Conservation (phyloP, 805 yeast genomes). For the Candida qinlingensis region DNA sequence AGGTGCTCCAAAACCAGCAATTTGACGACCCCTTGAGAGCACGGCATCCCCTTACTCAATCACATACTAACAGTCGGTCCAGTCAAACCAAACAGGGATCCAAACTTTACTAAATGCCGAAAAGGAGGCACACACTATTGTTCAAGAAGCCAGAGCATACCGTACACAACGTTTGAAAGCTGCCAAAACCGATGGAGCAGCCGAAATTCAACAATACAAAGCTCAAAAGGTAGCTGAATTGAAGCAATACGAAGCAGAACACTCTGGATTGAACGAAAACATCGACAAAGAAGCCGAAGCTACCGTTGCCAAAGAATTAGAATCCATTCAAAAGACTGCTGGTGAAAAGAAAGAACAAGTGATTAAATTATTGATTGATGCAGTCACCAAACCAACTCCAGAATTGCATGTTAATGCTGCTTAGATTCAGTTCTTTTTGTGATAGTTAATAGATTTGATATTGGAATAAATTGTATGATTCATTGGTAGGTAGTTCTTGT, state of each 20-base stretch:
- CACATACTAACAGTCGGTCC: neutral
- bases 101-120: conserved; percentile 57
- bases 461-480: too few species aligned
- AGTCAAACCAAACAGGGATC: conserved; percentile 23
- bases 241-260: conserved; percentile 62
- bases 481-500: too few species aligned
- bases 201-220: conserved; percentile 85
- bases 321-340: conserved; percentile 60
- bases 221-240: conserved; percentile 78
- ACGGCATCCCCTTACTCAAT: neutral
- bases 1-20: too few species aligned
- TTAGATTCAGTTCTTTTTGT: neutral
- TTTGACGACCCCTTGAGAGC: too few species aligned
- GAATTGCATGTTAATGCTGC: conserved; percentile 76
- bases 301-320: conserved; percentile 65
- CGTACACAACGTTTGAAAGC: conserved; percentile 87
- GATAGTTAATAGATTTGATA: neutral
- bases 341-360: conserved; percentile 60
- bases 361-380: conserved; percentile 69
- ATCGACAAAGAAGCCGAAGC: conserved; percentile 77
- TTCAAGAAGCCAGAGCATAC: conserved; percentile 86
- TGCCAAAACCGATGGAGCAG: conserved; percentile 88
- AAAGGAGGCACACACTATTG: conserved; percentile 95
- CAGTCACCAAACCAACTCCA: conserved; percentile 75
- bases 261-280: conserved; percentile 68